A percentile compares a stretch with the other conserved stretches of the same genome.
phyloP scores from a whole-genome alignment of 345 rosid species.

The Microcos paniculata region DNA sequence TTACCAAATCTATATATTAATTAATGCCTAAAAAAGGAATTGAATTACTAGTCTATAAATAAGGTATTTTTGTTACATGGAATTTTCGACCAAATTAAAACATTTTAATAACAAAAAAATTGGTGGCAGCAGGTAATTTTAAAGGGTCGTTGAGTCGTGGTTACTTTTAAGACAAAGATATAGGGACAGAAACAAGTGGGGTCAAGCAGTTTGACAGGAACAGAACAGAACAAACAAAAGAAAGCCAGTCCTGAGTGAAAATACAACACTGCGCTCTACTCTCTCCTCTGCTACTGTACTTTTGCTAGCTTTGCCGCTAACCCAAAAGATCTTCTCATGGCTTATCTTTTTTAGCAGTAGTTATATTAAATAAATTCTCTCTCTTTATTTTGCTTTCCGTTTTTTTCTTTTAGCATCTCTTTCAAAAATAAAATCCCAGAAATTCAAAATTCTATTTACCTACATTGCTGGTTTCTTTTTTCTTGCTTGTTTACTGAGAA shows the following conservation, averaged over 20 bases:
- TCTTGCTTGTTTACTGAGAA: slow-evolving; percentile 7
- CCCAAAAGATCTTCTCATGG: neutral
- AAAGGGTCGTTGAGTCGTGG: slow-evolving; percentile 5
- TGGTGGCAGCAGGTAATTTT: neutral
- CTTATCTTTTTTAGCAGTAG: neutral
- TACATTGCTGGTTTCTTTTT: neutral
- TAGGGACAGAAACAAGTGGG: neutral
- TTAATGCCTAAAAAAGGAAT: too few species aligned
- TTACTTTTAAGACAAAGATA: neutral
- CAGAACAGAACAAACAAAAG: neutral
- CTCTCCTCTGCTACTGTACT: neutral
- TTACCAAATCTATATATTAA: too few species aligned
- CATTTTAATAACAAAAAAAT: neutral
- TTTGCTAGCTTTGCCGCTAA: neutral
- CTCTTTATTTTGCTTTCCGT: neutral
- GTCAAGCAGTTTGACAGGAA: neutral
- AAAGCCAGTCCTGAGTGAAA: neutral
- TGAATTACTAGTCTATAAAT: too few species aligned
- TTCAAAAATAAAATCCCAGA: neutral
- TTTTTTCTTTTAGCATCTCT: neutral
- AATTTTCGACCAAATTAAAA: neutral
- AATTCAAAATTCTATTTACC: neutral
- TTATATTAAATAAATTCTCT: neutral
- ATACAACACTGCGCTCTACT: neutral
- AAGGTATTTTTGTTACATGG: too few species aligned